These are phyloP conservation scores for Aspergillus phoenicis DNA, from an alignment of 2,329 filamentous ascomycete species.

Conservation along the genomic window DNA sequence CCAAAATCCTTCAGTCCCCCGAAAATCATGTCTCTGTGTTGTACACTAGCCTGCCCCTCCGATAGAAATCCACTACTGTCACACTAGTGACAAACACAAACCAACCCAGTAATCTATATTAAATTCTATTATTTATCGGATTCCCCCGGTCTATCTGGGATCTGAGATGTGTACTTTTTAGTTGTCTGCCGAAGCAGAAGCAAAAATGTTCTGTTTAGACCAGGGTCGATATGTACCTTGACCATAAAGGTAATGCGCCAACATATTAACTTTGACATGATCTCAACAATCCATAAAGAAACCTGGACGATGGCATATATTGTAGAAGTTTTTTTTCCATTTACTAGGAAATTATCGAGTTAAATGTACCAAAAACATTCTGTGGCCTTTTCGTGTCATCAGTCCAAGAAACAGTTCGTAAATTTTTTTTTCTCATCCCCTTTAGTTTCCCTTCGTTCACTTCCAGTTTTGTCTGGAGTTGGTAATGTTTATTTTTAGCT, in stretches of 20 bases:
- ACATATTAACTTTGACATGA: not conserved
- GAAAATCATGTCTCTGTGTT: constrained; percentile 11
- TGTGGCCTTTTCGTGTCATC: not conserved
- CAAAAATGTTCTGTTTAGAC: not conserved
- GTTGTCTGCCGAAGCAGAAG: constrained; percentile 3
- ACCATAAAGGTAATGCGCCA: not conserved
- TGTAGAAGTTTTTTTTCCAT: too few species aligned
- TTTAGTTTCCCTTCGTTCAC: not conserved
- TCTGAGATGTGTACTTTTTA: constrained; percentile 10
- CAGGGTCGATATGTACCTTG: constrained; percentile 5
- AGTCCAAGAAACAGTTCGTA: not conserved
- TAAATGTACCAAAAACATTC: not conserved
- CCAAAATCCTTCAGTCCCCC: constrained; percentile 11
- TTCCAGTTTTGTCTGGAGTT: constrained; percentile 1
- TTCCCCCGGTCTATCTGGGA: constrained; percentile 1
- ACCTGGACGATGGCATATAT: not conserved
- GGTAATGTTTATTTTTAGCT: constrained; percentile 27
- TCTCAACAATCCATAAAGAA: constrained; percentile 1
- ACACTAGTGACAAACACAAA: constrained; percentile 31
- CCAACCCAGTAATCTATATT: constrained; percentile 21
- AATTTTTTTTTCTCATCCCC: constrained; percentile 6
- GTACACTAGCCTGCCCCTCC: constrained; percentile 16
- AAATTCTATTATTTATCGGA: constrained; percentile 17
- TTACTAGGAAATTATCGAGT: not conserved
- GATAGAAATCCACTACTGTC: constrained; percentile 25